Evolutionary conservation across 306 rosid genomes (phyloP), one percentile per base, ranked within the genome.

Genomic region (Castanea mollissima): DNA sequence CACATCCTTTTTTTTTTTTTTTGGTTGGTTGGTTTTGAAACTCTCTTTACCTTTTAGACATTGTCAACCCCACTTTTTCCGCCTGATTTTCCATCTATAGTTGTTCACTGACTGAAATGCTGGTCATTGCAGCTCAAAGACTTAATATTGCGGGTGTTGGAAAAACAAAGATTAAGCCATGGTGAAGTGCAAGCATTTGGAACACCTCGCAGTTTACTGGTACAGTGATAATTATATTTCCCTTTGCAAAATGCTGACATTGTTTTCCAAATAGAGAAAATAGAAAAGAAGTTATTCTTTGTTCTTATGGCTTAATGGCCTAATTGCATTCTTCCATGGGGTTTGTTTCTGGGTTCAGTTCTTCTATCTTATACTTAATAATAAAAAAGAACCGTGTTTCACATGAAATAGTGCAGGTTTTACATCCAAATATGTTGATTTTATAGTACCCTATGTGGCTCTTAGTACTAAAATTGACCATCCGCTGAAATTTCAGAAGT

Each of bases 161-260:
- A 87, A 79, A 92, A 88, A 73, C 95, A 91, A 85, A 90, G 97
- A 83, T 72, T 94, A 78, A 81, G 89, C 81, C 94, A 92, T 85
- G 91, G 97, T 60, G 85, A 91, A 51, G 86, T 92, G 79, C 88
- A 88, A 79, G 91, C 88, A 73, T 91, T 87, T 65, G 88, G 91
- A 65, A 94, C 97, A 51, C 95, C 99, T 69, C 93, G 99, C 69
- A 87, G 99, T 86, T 80, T 94, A 78, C 92, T 94, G 97, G 99
- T 94, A 88, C 14, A 78, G 19, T 81, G 71, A 68, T n/a, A 76
- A 62, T 74, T 79, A 57, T 63, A 25, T 80, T 23, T 80, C 6
- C 27, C 49, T 35, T 32, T 1, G 52, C 52, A 35, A 67, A 41
- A 67, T 35, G 7, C 27, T 18, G 72, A 19, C 70, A 31, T 34